phyloP scores from a whole-genome alignment of 148 eudicot species.

The Amaranthus hypochondriacus region DNA sequence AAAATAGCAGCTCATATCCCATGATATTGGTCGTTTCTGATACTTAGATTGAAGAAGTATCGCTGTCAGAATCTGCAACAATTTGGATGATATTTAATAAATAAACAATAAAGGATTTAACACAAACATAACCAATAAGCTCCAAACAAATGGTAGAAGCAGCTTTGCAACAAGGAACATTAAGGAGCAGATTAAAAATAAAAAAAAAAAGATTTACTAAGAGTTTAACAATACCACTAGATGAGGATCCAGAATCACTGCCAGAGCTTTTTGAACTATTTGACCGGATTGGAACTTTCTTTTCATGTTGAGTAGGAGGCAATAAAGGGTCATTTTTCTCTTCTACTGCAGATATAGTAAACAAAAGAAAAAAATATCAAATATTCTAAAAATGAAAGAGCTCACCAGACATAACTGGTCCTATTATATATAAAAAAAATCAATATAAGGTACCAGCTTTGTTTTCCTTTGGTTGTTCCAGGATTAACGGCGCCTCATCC shows the following conservation, averaged over 20 bases:
- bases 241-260: conserved; percentile 72
- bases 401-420: neutral
- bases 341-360: conserved; percentile 29
- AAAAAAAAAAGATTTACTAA: neutral
- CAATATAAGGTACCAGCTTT: conserved; percentile 41
- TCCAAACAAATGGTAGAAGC: neutral
- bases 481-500: conserved; percentile 31
- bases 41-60: conserved; percentile 51
- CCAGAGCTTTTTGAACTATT: conserved; percentile 57
- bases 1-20: conserved; percentile 6
- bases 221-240: conserved; percentile 27
- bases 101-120: neutral
- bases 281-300: conserved; percentile 44
- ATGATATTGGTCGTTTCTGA: conserved; percentile 33
- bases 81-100: neutral
- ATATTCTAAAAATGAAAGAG: neutral
- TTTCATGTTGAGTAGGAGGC: conserved; percentile 38
- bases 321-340: conserved; percentile 36
- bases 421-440: neutral
- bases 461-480: conserved; percentile 39
- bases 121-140: neutral
- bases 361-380: neutral
- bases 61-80: conserved; percentile 63
- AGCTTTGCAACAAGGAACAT: neutral
- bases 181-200: neutral